Percentiles rank a stretch among this genome's conserved stretches.
phyloP scores from a whole-genome alignment of 495 filamentous ascomycete genomes.

The Trichoderma erinaceum region DNA sequence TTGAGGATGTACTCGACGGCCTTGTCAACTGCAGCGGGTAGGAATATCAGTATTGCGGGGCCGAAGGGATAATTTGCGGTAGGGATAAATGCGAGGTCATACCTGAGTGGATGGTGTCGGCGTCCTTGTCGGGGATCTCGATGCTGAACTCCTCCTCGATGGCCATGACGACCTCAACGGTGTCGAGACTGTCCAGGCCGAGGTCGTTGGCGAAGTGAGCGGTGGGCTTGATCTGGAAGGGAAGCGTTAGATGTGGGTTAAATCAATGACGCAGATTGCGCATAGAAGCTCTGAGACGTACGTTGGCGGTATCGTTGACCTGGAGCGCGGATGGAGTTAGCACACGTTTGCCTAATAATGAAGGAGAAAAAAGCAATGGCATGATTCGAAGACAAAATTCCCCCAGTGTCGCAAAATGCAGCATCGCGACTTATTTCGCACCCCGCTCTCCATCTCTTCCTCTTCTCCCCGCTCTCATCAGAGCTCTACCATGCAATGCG shows the following conservation, averaged over 20 bases:
- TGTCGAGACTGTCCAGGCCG: slow-evolving; percentile 92
- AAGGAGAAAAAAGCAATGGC: not conserved
- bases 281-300: slow-evolving; percentile 35
- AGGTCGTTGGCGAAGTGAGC: slow-evolving; percentile 96
- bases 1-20: slow-evolving; percentile 91
- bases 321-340: slow-evolving; percentile 31
- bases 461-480: not conserved
- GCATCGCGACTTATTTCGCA: not conserved
- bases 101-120: slow-evolving; percentile 94
- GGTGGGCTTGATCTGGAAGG: slow-evolving; percentile 60
- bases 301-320: slow-evolving; percentile 72
- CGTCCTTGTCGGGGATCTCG: slow-evolving; percentile 99
- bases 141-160: slow-evolving; percentile 99
- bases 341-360: slow-evolving; percentile 14
- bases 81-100: slow-evolving; percentile 35
- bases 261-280: not conserved
- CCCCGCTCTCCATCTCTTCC: slow-evolving; percentile 2
- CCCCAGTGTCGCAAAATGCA: not conserved
- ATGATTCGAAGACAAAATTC: not conserved
- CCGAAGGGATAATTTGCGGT: not conserved
- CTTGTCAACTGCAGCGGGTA: slow-evolving; percentile 67
- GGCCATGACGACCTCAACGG: slow-evolving; percentile 98
- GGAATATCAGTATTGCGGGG: slow-evolving; percentile 13
- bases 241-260: slow-evolving; percentile 14
- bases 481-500: not conserved